phyloP scores from a whole-genome alignment of 371 early-diverging fungal species.

The Apophysomyces ossiformis region DNA sequence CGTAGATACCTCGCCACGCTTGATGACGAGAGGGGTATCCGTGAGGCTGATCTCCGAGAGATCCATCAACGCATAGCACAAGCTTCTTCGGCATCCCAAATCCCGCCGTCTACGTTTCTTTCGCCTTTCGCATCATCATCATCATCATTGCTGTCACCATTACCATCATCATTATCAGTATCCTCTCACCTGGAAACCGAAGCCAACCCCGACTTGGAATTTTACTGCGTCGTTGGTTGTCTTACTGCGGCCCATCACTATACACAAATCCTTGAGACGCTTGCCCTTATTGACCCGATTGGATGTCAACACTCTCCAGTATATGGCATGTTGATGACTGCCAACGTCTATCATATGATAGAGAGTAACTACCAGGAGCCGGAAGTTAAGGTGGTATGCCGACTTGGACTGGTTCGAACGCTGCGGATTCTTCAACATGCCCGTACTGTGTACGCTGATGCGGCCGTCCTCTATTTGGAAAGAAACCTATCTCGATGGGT shows the following conservation, averaged over 20 bases:
- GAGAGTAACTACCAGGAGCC: constrained; percentile 21
- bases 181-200: constrained; percentile 18
- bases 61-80: constrained; percentile 31
- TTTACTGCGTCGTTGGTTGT: constrained; percentile 30
- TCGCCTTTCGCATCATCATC: constrained; percentile 12
- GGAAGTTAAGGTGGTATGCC: constrained; percentile 34
- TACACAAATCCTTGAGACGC: constrained; percentile 40
- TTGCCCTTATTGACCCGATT: constrained; percentile 30
- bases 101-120: neutral
- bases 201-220: constrained; percentile 22
- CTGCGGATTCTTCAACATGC: constrained; percentile 31
- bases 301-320: constrained; percentile 48
- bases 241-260: constrained; percentile 31
- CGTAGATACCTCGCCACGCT: constrained; percentile 28
- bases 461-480: constrained; percentile 37
- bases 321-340: constrained; percentile 33
- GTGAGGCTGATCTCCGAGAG: constrained; percentile 25
- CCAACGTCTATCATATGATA: constrained; percentile 36
- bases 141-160: constrained; percentile 9
- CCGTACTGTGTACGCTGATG: constrained; percentile 28
- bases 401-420: constrained; percentile 36
- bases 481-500: constrained; percentile 26
- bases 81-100: neutral
- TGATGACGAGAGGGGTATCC: constrained; percentile 26
- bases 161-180: constrained; percentile 10